phyloP scores from a whole-genome alignment of 208 protist genomes.

The Entamoeba histolytica region DNA sequence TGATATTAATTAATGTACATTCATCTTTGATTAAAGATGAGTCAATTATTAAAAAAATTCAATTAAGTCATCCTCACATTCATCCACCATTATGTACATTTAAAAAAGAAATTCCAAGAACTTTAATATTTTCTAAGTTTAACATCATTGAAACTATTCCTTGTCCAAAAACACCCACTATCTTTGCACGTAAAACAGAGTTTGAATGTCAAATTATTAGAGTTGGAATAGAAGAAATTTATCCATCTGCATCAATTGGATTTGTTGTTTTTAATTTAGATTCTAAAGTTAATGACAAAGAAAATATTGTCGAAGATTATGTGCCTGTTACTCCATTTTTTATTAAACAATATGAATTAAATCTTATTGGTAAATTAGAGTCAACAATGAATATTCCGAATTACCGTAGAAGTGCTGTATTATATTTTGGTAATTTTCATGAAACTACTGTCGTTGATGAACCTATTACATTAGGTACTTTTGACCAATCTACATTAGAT shows the following conservation, averaged over 20 bases:
- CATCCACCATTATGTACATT: background rate
- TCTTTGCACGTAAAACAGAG: background rate
- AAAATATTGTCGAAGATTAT: background rate
- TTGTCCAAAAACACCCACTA: background rate
- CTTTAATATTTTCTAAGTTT: background rate
- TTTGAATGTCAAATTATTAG: background rate
- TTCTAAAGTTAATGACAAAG: background rate
- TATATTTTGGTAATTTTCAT: background rate
- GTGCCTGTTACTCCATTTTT: background rate
- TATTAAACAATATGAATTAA: background rate
- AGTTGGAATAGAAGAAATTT: background rate
- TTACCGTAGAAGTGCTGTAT: background rate
- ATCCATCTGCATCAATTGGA: background rate
- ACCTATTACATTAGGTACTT: background rate
- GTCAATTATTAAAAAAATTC: background rate
- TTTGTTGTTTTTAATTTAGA: background rate
- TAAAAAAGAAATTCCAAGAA: background rate
- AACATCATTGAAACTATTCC: background rate
- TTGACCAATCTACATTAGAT: background rate
- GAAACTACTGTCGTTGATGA: background rate
- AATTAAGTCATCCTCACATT: background rate
- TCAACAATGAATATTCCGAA: background rate
- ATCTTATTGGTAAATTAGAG: background rate
- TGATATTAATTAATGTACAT: background rate
- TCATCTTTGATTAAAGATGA: background rate